These are phyloP conservation scores for Phoma herbarum DNA, from an alignment of 2,329 filamentous ascomycete species.

Conservation along the genomic window DNA sequence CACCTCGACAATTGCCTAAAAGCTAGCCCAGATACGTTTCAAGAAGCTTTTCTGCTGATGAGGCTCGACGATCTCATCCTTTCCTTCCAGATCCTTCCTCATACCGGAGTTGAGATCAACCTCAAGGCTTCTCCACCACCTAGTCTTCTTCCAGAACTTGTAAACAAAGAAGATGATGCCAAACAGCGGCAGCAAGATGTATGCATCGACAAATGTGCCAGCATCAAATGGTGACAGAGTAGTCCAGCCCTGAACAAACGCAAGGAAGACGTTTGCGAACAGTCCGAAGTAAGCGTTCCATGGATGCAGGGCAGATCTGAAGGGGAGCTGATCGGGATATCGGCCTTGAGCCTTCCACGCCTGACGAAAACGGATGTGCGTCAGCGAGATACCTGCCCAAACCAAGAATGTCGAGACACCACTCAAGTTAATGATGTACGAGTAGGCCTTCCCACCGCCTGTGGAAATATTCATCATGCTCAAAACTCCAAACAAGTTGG, in stretches of 20 bases:
- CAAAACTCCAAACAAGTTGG: slow-evolving; percentile 75
- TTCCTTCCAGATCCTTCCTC: slow-evolving; percentile 49
- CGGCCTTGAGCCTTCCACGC: slow-evolving; percentile 61
- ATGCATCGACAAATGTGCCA: slow-evolving; percentile 62
- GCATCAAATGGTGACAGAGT: slow-evolving; percentile 62
- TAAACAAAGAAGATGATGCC: slow-evolving; percentile 57
- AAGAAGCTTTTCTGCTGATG: slow-evolving; percentile 26
- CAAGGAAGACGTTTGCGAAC: slow-evolving; percentile 60
- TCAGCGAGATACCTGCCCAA: slow-evolving; percentile 75
- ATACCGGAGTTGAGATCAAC: slow-evolving; percentile 52
- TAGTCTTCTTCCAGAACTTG: slow-evolving; percentile 56
- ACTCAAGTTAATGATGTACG: slow-evolving; percentile 74
- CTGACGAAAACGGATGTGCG: slow-evolving; percentile 74
- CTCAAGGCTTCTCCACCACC: slow-evolving; percentile 46
- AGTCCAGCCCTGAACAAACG: slow-evolving; percentile 63
- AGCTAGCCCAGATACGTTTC: slow-evolving; percentile 26
- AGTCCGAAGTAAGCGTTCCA: slow-evolving; percentile 62
- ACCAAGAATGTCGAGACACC: slow-evolving; percentile 77
- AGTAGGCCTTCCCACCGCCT: slow-evolving; percentile 70
- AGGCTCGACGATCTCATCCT: slow-evolving; percentile 21
- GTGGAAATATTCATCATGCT: slow-evolving; percentile 79
- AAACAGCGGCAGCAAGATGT: slow-evolving; percentile 63
- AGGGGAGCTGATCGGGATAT: slow-evolving; percentile 57
- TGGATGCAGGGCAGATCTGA: slow-evolving; percentile 58
- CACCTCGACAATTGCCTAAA: slow-evolving; percentile 2